Base-by-base conservation (phyloP, 768 basidiomycete species). In the Boletus rubropictus region DNA sequence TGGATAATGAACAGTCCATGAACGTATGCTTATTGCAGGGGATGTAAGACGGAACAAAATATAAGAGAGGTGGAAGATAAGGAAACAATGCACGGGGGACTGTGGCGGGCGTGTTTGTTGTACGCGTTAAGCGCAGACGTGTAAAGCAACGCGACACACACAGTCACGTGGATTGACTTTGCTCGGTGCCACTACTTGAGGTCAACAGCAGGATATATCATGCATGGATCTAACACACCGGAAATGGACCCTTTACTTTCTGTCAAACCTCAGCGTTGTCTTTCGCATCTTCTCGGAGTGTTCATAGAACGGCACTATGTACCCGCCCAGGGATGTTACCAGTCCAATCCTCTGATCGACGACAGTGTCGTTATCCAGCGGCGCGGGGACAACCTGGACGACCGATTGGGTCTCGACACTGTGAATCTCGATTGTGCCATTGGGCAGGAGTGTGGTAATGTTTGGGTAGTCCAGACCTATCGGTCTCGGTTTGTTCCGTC, bases 381-480 rank as follows among this genome's bases (percentile, higher is more conserved):
- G 75, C 1, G 81, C 72, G 7, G 77, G 62, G 14, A 95, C 68
- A 24, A 83, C 78, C 62, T 94, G 92, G 1, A 80, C 74, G 34
- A 85, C 80, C 20, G 69, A 57, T 56, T 89, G 88, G 1, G 83
- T 80, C 62, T 89, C 80, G 45, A 95, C 69, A 50, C 75, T 83
- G 62, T 96, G 92, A 4, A 95, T 77, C 59, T 88, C 82, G 44
- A 97, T 78, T 1, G 81, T 85, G 42, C 81, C 74, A 61, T 94
- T 82, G 3, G 84, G 80, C 4, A 96, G 73, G 4, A 96, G 75
- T 1, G 91, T 78, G 11, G 82, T 81, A 42, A 92, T 70, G 52
- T 87, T 84, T 4, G 89, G 92, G 54, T 83, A 81, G 61, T 96
- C 92, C 42, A 92, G 71, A 49, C 81, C 89, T 89, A 54, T 35